Conservation (phyloP, 371 early-diverging fungal species). For the Mortierella sp. region DNA sequence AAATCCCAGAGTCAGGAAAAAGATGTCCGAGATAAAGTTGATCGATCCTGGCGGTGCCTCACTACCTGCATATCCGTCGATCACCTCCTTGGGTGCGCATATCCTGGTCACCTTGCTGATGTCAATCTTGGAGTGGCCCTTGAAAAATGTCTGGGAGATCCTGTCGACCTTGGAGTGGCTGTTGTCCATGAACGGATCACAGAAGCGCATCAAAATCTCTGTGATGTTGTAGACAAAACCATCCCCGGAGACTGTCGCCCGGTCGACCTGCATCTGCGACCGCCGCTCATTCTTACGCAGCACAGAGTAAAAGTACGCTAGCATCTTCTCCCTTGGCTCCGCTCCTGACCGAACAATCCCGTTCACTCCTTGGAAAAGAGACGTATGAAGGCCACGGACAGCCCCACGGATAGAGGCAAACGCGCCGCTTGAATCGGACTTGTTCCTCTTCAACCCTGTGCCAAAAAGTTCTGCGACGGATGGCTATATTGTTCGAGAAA, state of each 20-base stretch:
- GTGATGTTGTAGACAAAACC: slow-evolving; percentile 90
- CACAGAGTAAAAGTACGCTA: slow-evolving; percentile 76
- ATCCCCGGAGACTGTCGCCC: slow-evolving; percentile 81
- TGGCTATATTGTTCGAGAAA: slow-evolving; percentile 63
- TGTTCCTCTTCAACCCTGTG: slow-evolving; percentile 65
- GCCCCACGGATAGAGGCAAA: slow-evolving; percentile 79
- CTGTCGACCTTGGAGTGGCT: slow-evolving; percentile 72
- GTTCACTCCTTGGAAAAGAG: slow-evolving; percentile 78
- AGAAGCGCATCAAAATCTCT: slow-evolving; percentile 74
- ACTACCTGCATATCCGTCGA: slow-evolving; percentile 66
- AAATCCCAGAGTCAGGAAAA: slow-evolving; percentile 82
- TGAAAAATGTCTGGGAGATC: slow-evolving; percentile 39
- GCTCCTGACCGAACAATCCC: slow-evolving; percentile 79
- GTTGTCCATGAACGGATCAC: slow-evolving; percentile 90
- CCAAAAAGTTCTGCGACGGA: slow-evolving; percentile 77
- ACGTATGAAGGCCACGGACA: slow-evolving; percentile 68
- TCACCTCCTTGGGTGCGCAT: slow-evolving; percentile 79
- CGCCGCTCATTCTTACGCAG: slow-evolving; percentile 81
- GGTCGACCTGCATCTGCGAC: slow-evolving; percentile 88
- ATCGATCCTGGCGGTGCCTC: slow-evolving; percentile 36
- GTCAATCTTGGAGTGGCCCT: slow-evolving; percentile 64
- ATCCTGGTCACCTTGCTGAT: slow-evolving; percentile 85
- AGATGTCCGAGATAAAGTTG: slow-evolving; percentile 93
- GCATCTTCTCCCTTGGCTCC: slow-evolving; percentile 67
- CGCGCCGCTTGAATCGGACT: slow-evolving; percentile 70